Percentiles rank a stretch among this genome's conserved stretches.
Evolutionary conservation across 1,284 basidiomycete genomes (phyloP).

Genomic region (Cystobasidium pallidum): DNA sequence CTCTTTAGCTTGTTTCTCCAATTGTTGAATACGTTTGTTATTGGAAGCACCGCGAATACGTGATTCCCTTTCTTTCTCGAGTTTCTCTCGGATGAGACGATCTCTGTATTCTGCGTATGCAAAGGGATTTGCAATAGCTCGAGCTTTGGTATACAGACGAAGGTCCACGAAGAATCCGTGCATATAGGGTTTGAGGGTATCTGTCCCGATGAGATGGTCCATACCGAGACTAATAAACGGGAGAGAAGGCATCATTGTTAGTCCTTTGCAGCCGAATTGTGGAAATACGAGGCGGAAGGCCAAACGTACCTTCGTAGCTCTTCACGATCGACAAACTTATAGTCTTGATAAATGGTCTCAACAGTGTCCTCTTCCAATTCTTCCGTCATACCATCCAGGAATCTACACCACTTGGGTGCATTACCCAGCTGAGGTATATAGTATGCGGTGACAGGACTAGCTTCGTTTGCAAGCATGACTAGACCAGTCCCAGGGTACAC

Average conservation of each 20-base stretch:
- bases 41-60: constrained; percentile 70
- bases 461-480: constrained; percentile 86
- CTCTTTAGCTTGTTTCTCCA: constrained; percentile 59
- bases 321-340: constrained; percentile 89
- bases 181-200: constrained; percentile 98
- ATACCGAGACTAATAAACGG: constrained; percentile 72
- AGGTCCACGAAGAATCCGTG: constrained; percentile 98
- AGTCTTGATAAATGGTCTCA: constrained; percentile 80
- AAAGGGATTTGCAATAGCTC: constrained; percentile 93
- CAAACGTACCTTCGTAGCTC: constrained; percentile 71
- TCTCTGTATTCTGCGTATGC: constrained; percentile 93
- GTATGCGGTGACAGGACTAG: constrained; percentile 85
- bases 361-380: constrained; percentile 73
- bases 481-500: constrained; percentile 83
- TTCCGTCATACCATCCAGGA: constrained; percentile 97
- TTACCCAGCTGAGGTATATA: constrained; percentile 96
- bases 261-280: too few species aligned
- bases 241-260: constrained; percentile 24
- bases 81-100: constrained; percentile 78
- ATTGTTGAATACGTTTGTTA: constrained; percentile 21
- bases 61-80: constrained; percentile 90
- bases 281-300: neutral
- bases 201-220: constrained; percentile 90
- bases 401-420: constrained; percentile 94
- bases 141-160: constrained; percentile 92